Evolutionary conservation across 441 rosid species (phyloP).

Genomic region (Bocquillonia castaneifolia): DNA sequence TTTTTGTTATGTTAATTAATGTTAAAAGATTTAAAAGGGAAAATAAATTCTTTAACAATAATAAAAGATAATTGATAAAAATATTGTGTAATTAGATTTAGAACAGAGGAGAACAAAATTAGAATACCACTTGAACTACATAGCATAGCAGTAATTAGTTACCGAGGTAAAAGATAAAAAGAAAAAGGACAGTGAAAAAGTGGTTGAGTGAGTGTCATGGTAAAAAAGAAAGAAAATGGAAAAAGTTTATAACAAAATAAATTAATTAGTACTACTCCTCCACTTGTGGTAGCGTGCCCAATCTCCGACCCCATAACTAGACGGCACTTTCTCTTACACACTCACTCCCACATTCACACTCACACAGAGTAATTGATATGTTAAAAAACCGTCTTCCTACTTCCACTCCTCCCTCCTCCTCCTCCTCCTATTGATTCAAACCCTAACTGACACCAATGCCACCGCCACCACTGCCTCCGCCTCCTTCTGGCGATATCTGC

Average conservation of each 20-base stretch:
- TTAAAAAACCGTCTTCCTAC: slow-evolving; percentile 3
- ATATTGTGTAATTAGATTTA: too few relatives aligned
- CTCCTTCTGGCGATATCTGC: slow-evolving; percentile 16
- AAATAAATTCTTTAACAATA: too few relatives aligned
- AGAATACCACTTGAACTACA: too few relatives aligned
- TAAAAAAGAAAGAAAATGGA: fast-evolving
- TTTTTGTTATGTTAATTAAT: too few relatives aligned
- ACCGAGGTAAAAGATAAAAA: too few relatives aligned
- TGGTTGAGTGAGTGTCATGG: too few relatives aligned
- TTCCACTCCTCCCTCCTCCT: neutral
- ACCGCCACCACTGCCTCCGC: slow-evolving; percentile 20
- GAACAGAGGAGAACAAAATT: too few relatives aligned
- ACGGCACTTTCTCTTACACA: neutral
- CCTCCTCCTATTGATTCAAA: slow-evolving; percentile 1
- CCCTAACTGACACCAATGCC: slow-evolving; percentile 34
- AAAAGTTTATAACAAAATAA: too few relatives aligned
- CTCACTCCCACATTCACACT: neutral
- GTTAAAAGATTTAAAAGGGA: too few relatives aligned
- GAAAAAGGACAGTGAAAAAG: too few relatives aligned
- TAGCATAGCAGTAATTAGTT: too few relatives aligned
- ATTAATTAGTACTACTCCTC: slow-evolving; percentile 14
- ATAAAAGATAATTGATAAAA: too few relatives aligned
- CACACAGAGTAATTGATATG: neutral
- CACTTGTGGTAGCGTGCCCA: slow-evolving; percentile 28
- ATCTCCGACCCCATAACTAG: slow-evolving; percentile 1